Conservation (phyloP, 345 rosid genomes). For the Citrus mangshanensis region DNA sequence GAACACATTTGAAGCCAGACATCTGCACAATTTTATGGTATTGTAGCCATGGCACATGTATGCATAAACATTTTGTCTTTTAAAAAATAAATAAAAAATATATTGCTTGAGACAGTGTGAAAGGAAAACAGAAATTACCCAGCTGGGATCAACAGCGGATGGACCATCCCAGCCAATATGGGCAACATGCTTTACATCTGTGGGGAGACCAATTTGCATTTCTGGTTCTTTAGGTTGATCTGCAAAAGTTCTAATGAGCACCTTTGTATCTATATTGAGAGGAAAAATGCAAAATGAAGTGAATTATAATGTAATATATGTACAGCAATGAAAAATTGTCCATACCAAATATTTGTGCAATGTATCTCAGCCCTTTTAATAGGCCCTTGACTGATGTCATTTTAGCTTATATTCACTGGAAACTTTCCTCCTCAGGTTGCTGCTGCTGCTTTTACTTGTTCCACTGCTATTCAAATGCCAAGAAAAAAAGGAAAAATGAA, state of each 20-base stretch:
- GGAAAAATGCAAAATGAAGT: not conserved
- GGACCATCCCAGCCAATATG: conserved; percentile 78
- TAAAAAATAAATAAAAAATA: no score
- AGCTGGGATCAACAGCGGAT: conserved; percentile 44
- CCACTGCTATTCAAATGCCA: not conserved
- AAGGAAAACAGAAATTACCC: conserved; percentile 39
- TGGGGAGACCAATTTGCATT: conserved; percentile 66
- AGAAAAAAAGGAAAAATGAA: not conserved
- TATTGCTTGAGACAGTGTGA: not conserved
- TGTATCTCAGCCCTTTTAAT: conserved; percentile 50
- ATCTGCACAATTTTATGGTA: conserved; percentile 29
- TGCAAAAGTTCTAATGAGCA: conserved; percentile 16
- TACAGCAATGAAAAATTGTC: not conserved
- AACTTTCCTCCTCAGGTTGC: not conserved
- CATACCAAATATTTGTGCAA: conserved; percentile 55
- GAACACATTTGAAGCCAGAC: conserved; percentile 28
- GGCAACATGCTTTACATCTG: conserved; percentile 80
- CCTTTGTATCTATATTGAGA: not conserved
- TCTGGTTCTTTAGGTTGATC: conserved; percentile 53
- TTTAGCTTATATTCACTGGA: not conserved
- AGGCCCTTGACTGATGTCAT: conserved; percentile 53
- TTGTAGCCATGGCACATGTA: not conserved
- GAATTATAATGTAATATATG: not conserved
- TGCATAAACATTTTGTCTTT: not conserved
- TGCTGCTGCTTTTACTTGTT: not conserved